Percentiles rank a stretch among this genome's conserved stretches.
Conservation (phyloP, 2,329 filamentous ascomycete genomes). For the Rugonectria rugulosa region DNA sequence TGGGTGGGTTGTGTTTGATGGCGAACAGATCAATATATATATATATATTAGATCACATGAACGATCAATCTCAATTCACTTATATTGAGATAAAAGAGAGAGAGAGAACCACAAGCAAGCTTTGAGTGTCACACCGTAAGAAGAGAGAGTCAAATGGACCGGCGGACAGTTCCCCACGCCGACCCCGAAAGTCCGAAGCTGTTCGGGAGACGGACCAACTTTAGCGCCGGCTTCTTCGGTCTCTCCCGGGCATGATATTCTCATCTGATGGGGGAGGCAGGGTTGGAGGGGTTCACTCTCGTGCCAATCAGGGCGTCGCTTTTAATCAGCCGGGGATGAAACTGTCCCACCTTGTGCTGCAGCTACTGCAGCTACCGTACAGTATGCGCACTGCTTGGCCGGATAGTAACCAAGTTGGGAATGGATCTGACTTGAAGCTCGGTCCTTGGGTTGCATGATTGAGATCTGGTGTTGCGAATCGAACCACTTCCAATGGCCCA, state of each 20-base stretch:
- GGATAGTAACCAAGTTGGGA: no score
- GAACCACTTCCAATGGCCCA: conserved; percentile 12
- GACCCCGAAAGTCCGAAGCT: conserved; percentile 29
- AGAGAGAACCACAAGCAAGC: no score
- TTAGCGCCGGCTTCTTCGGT: conserved; percentile 14
- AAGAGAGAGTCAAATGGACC: no score
- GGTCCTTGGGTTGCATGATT: conserved; percentile 19
- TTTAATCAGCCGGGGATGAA: conserved; percentile 22
- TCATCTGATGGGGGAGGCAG: no score
- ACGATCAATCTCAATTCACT: no score
- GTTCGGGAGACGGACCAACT: conserved; percentile 24
- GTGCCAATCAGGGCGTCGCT: conserved; percentile 17
- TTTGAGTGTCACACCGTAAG: no score
- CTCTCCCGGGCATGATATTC: not conserved
- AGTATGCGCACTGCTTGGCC: no score
- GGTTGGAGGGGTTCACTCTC: not conserved
- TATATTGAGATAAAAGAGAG: no score
- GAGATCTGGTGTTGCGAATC: conserved; percentile 20
- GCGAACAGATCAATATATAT: no score
- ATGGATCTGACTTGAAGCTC: no score
- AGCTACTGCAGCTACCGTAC: conserved; percentile 12
- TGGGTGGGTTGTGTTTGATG: no score
- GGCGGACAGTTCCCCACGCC: not conserved
- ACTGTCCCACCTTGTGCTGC: conserved; percentile 15
- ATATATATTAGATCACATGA: no score